Conservation (phyloP, 2,329 filamentous ascomycete species). For the Pseudopyrenochaeta lycopersici region DNA sequence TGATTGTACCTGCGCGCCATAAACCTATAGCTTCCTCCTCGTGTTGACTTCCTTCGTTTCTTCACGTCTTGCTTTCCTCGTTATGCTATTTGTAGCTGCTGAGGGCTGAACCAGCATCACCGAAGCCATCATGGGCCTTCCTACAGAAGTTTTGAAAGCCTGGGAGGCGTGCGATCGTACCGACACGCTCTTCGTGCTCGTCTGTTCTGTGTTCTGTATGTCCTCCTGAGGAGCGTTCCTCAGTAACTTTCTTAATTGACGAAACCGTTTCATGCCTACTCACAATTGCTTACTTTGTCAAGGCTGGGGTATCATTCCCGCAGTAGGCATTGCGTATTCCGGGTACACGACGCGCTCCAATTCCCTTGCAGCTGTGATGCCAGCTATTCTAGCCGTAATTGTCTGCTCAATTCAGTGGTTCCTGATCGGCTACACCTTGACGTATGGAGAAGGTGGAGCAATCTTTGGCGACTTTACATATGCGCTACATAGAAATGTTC, state of each 20-base stretch:
- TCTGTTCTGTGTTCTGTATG: slow-evolving; percentile 60
- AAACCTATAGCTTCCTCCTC: slow-evolving; percentile 1
- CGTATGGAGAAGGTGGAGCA: slow-evolving; percentile 57
- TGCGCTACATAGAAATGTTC: slow-evolving; percentile 56
- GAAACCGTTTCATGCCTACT: background rate
- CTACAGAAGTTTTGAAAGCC: slow-evolving; percentile 46
- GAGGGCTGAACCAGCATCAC: background rate
- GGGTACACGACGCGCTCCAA: slow-evolving; percentile 61
- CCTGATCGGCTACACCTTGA: slow-evolving; percentile 59
- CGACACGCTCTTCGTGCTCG: slow-evolving; percentile 62
- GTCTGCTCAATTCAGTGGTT: slow-evolving; percentile 63
- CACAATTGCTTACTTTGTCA: slow-evolving; percentile 1
- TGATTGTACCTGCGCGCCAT: slow-evolving; percentile 14
- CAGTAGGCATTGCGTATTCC: slow-evolving; percentile 61
- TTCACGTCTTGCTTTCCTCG: background rate
- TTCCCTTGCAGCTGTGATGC: slow-evolving; percentile 59
- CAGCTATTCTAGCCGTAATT: slow-evolving; percentile 57
- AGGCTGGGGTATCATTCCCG: slow-evolving; percentile 62
- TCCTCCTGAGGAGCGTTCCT: background rate
- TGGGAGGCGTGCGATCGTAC: slow-evolving; percentile 62
- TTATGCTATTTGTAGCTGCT: background rate
- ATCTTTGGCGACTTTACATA: slow-evolving; percentile 58
- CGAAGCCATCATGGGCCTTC: slow-evolving; percentile 29
- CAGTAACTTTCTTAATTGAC: background rate
- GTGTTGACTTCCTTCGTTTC: background rate